Evolutionary conservation across 805 yeast genomes (phyloP), one percentile per base, ranked within the genome.

Genomic region (Maudiozyma saulgeensis): DNA sequence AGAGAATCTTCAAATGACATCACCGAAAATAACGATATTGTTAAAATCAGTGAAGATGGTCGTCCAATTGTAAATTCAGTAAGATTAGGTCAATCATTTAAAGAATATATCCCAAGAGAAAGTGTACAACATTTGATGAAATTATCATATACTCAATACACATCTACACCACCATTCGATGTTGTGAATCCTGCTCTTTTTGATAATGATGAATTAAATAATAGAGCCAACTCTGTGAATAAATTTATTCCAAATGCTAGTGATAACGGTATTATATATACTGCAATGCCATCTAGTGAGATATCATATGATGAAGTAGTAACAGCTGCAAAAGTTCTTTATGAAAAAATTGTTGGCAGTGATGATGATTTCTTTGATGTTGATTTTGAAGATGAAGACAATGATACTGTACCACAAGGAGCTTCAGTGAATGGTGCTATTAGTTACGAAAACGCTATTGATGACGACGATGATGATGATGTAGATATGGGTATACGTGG

Each of bases 311-410:
- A 91, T 64, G 98, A 96, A 31, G 78, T 87, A 4, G 79, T 91
- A 18, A 81, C 90, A 2, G 93, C 88, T 52, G 88, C 90, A 6
- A 84, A 81, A 62, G 70, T 78, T 19, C 64, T 91, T 41, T 91
- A 87, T 64, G 81, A 79, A 52, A 74, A 76, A 49, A 82, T 91
- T 53, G 95, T 93, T 11, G 98, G 98, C 9, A 79, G 95, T 1
- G 93, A 86, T 63, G 97, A 91, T 59, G 98, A 91, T 68, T 93
- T 93, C 70, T 91, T 91, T 63, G 96, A 88, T 65, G 87, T 91
- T 41, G 98, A 91, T 67, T 91, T 91, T 62, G 97, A 91, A 67
- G 98, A 91, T 64, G 96, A 89, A 19, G 96, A 86, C 42, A 90
- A 81, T n/a, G 25, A 26, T 25, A 45, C 43, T 19, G 41, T 16